Percentiles rank a stretch among this genome's conserved stretches.
phyloP scores from a whole-genome alignment of 2,329 filamentous ascomycete species.

The Xylaria sp. region DNA sequence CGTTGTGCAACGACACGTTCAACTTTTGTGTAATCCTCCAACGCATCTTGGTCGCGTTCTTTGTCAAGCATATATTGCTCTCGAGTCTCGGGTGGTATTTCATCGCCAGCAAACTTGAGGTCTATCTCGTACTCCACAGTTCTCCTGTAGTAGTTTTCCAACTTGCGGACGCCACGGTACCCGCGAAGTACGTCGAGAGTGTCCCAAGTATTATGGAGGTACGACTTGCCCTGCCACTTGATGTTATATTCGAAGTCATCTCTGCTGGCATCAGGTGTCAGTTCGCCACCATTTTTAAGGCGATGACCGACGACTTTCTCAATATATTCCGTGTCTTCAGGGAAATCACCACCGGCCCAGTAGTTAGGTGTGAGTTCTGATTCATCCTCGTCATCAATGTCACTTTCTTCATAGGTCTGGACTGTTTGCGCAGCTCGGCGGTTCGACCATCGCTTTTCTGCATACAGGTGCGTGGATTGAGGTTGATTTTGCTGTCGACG shows the following conservation, averaged over 20 bases:
- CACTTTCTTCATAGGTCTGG: slow-evolving; percentile 74
- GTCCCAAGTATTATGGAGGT: slow-evolving; percentile 97
- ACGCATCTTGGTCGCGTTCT: slow-evolving; percentile 87
- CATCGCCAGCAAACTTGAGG: slow-evolving; percentile 77
- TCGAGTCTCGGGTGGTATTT: slow-evolving; percentile 83
- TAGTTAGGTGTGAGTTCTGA: slow-evolving; percentile 75
- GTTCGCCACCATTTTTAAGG: slow-evolving; percentile 73
- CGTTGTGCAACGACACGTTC: slow-evolving; percentile 90
- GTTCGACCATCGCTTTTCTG: slow-evolving; percentile 92
- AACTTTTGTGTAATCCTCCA: slow-evolving; percentile 90
- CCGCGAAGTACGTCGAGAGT: slow-evolving; percentile 76
- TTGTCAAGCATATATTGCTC: slow-evolving; percentile 97
- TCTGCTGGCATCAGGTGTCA: slow-evolving; percentile 66
- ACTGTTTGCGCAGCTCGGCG: slow-evolving; percentile 79
- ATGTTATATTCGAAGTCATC: slow-evolving; percentile 92
- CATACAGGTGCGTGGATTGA: slow-evolving; percentile 72
- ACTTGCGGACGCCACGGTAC: slow-evolving; percentile 85
- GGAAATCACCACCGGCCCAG: slow-evolving; percentile 72
- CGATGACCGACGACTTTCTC: slow-evolving; percentile 92
- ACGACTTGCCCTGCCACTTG: slow-evolving; percentile 97
- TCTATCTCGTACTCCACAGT: slow-evolving; percentile 82
- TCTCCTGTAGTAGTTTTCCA: slow-evolving; percentile 95
- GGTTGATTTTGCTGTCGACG: slow-evolving; percentile 74
- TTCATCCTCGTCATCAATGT: slow-evolving; percentile 72
- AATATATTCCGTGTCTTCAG: slow-evolving; percentile 85